Conservation (phyloP, 2,329 filamentous ascomycete genomes). For the Aureobasidium sp. region DNA sequence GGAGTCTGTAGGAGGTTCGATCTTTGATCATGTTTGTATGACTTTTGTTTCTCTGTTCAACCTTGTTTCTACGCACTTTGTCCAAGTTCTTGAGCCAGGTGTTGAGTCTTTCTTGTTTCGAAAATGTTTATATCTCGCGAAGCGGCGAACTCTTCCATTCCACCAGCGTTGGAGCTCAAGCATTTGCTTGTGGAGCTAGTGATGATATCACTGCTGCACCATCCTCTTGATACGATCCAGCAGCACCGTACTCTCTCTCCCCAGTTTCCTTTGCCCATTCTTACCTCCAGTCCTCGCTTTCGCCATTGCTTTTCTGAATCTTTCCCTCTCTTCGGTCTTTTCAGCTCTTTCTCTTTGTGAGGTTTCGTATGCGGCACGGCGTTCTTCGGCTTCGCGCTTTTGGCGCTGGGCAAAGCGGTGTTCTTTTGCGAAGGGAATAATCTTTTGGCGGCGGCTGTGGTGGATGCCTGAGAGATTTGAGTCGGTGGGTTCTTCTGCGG, state of each 20-base stretch:
- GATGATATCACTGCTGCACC: constrained; percentile 31
- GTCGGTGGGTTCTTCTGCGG: background rate
- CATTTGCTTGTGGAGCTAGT: too few species aligned
- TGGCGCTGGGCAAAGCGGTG: constrained; percentile 39
- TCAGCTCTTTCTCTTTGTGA: constrained; percentile 50
- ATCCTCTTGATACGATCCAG: constrained; percentile 70
- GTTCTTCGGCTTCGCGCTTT: constrained; percentile 57
- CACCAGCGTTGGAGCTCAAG: too few species aligned
- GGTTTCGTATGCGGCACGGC: constrained; percentile 51
- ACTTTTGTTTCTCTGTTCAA: too few species aligned
- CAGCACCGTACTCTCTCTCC: constrained; percentile 69
- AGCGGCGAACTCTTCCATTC: too few species aligned
- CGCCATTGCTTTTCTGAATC: constrained; percentile 58
- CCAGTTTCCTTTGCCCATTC: constrained; percentile 70
- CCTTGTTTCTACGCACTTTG: too few species aligned
- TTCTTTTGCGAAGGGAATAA: constrained; percentile 36
- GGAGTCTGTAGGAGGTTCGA: too few species aligned
- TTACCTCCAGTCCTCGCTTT: constrained; percentile 52
- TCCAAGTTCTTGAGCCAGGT: too few species aligned
- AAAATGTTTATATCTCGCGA: too few species aligned
- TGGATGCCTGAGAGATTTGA: constrained; percentile 15
- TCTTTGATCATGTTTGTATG: too few species aligned
- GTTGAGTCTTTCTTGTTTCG: too few species aligned
- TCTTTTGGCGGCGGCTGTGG: constrained; percentile 32
- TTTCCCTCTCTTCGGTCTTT: constrained; percentile 56